These are phyloP conservation scores for Hypomontagnella monticulosa DNA, from an alignment of 495 filamentous ascomycete species.

Conservation along the genomic window DNA sequence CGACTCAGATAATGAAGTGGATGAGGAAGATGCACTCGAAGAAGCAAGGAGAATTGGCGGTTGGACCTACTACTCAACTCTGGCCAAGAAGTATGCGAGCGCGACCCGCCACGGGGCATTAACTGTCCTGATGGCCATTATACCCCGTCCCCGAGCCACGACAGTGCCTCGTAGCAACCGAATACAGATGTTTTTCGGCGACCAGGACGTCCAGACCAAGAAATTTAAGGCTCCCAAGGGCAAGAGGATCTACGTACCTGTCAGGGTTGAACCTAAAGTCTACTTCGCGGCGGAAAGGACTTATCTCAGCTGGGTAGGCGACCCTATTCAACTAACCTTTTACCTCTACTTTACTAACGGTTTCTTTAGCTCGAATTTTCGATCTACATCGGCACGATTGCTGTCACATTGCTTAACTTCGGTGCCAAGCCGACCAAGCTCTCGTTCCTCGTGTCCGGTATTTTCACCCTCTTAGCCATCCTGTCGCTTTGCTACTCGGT, in stretches of 20 bases:
- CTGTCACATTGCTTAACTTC: slow-evolving; percentile 92
- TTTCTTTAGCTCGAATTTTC: slow-evolving; percentile 81
- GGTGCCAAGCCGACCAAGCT: slow-evolving; percentile 55
- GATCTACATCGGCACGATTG: slow-evolving; percentile 92
- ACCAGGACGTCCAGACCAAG: slow-evolving; percentile 64
- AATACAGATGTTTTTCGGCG: slow-evolving; percentile 56
- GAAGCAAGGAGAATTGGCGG: slow-evolving; percentile 78
- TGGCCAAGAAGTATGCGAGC: slow-evolving; percentile 50
- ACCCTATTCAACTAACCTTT: slow-evolving; percentile 4
- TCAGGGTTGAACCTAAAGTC: slow-evolving; percentile 96
- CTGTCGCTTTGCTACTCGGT: slow-evolving; percentile 80
- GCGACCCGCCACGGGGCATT: slow-evolving; percentile 51
- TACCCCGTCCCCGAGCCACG: slow-evolving; percentile 70
- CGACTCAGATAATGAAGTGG: slow-evolving; percentile 86
- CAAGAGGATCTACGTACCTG: slow-evolving; percentile 92
- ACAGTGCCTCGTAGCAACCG: slow-evolving; percentile 63
- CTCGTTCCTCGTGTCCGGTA: slow-evolving; percentile 73
- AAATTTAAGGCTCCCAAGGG: slow-evolving; percentile 88
- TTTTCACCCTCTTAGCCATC: slow-evolving; percentile 84
- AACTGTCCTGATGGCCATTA: slow-evolving; percentile 58
- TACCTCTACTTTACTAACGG: slow-evolving; percentile 30
- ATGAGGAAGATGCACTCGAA: slow-evolving; percentile 72
- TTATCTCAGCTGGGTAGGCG: slow-evolving; percentile 86
- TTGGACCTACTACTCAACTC: slow-evolving; percentile 70
- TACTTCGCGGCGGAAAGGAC: slow-evolving; percentile 96